These are phyloP conservation scores for Talaromyces sp. DNA, from an alignment of 2,329 filamentous ascomycete genomes.

Conservation along the genomic window DNA sequence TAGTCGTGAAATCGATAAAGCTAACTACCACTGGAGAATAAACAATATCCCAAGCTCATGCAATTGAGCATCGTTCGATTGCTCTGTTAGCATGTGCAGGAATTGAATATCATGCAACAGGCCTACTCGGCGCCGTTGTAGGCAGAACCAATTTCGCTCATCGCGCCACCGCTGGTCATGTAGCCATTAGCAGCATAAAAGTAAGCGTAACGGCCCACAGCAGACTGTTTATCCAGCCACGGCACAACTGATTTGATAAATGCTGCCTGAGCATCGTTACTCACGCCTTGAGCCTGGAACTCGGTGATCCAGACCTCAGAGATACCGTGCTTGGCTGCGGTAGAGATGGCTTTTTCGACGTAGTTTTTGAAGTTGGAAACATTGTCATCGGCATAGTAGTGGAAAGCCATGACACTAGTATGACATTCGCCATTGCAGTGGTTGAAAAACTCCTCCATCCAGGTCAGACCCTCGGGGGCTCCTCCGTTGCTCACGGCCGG, in stretches of 20 bases:
- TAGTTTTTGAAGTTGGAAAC: conserved; percentile 3
- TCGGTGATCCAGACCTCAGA: conserved; percentile 42
- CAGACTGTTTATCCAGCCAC: conserved; percentile 32
- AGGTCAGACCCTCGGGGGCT: conserved; percentile 30
- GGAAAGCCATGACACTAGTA: conserved; percentile 37
- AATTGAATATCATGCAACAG: not conserved
- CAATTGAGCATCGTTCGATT: not conserved
- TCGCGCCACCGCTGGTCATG: conserved; percentile 17
- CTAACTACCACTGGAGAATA: not conserved
- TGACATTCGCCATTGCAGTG: conserved; percentile 32
- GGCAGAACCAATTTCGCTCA: conserved; percentile 25
- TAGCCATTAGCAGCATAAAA: conserved; percentile 32
- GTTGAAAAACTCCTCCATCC: conserved; percentile 35
- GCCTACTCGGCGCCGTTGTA: conserved; percentile 16
- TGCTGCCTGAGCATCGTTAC: conserved; percentile 17
- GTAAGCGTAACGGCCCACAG: conserved; percentile 40
- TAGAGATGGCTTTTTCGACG: conserved; percentile 27
- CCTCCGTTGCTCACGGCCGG: conserved; percentile 37
- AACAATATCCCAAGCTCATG: not conserved
- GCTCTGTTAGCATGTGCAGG: not conserved
- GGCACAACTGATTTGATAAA: conserved; percentile 34
- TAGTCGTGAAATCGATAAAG: not conserved
- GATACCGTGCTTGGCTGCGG: conserved; percentile 29
- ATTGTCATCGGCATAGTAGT: conserved; percentile 36
- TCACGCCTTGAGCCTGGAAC: conserved; percentile 28